Evolutionary conservation across 2,329 filamentous ascomycete species (phyloP).

Genomic region (Pseudogymnoascus pannorum): DNA sequence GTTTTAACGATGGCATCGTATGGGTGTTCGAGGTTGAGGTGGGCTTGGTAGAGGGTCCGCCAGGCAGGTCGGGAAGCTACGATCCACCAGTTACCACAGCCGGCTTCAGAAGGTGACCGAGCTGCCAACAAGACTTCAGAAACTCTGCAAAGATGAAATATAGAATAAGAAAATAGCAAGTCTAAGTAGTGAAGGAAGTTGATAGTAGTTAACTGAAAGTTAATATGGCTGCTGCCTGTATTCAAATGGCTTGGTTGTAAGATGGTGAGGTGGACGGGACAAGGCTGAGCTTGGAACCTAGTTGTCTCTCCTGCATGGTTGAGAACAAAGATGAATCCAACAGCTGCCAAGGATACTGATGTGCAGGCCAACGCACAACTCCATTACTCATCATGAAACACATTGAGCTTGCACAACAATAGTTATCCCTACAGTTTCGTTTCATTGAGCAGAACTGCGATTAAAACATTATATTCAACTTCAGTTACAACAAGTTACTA

Average conservation of each 20-base stretch:
- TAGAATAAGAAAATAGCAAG: neutral
- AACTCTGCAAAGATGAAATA: neutral
- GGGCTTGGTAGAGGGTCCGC: neutral
- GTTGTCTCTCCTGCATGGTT: neutral
- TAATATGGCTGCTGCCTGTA: conserved; percentile 2
- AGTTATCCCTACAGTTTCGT: no score
- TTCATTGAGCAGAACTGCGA: neutral
- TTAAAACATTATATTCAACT: neutral
- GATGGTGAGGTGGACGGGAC: neutral
- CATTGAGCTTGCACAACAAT: neutral
- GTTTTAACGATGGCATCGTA: conserved; percentile 3
- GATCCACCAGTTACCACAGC: conserved; percentile 1
- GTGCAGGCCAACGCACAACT: neutral
- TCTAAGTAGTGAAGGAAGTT: neutral
- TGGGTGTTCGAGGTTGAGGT: conserved; percentile 1
- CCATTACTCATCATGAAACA: conserved; percentile 6
- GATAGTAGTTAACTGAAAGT: neutral
- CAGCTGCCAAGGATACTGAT: neutral
- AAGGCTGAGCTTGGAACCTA: conserved; percentile 4
- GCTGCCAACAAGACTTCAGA: neutral
- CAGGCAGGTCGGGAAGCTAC: neutral
- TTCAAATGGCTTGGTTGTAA: neutral
- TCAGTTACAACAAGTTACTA: neutral
- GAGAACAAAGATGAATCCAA: neutral
- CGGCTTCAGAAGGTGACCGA: neutral